Base-by-base conservation (phyloP, 1,284 basidiomycete species). In the Ganoderma multipileum region DNA sequence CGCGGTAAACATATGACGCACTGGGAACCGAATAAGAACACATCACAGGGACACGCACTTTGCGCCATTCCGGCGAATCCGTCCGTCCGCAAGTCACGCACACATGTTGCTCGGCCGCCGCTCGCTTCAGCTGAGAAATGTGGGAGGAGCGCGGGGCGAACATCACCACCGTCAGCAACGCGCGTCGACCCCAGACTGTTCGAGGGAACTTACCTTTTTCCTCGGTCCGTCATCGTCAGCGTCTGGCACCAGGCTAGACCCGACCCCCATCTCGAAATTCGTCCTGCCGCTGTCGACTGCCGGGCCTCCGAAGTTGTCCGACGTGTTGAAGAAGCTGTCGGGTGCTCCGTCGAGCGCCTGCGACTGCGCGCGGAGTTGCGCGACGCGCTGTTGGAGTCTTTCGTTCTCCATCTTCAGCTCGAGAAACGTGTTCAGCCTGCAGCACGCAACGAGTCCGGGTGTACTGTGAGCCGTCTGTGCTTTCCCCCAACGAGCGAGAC, bases 61-160 rank as follows among this genome's bases (percentile, higher is more conserved):
- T 95, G 76, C 91, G 87, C 94, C 91, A 95, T 81, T 92, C 93
- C 0, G 91, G 93, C 36, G 91, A 95, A 77, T 93, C 92, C 0
- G 91, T 94, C 64, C 91, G 85, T 28, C 93, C 93, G 72, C 93
- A 94, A 12, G 89, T 92, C 63, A 91, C 84, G 76, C 93, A 95
- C 8, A 94, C 91, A 75, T 92, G 86, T 73, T 91, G 89, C 67
- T 93, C 91, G 4, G 80, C 77, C 20, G 77, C 76, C 61, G 67
- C 28, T 36, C 65, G 66, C 68, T 87, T 82, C n/a, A 79, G 73
- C 77, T 89, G 47, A 11, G 23, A 50, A 89, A 78, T 8, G 38
- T 9, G 38, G 12, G 38, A 39, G 6, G 87, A 89, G 65, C 82
- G 71, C 85, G 86, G 23, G 33, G 18, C 30, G 18, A 9, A 18